Percentiles rank a stretch among this genome's conserved stretches.
Conservation (phyloP, 305 asterid genomes). For the Rubia occidens region DNA sequence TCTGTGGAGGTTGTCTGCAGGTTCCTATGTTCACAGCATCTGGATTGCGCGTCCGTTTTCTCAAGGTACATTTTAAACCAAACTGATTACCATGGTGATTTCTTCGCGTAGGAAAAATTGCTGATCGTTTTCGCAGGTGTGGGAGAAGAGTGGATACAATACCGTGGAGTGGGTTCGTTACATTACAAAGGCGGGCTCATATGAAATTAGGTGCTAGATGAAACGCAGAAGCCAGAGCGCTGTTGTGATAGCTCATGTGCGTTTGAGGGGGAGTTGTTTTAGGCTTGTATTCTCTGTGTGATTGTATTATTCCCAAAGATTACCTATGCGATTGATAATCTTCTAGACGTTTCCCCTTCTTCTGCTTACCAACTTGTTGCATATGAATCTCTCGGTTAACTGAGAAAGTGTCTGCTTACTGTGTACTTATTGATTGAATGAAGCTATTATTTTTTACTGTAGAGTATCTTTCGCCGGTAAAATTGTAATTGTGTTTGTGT, state of each 20-base stretch:
- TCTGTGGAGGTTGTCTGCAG: constrained; percentile 28
- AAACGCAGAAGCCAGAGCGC: neutral
- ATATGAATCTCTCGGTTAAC: constrained; percentile 3
- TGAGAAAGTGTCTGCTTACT: neutral
- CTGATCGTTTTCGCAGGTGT: constrained; percentile 51
- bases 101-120: neutral
- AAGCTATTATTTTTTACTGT: neutral
- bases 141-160: constrained; percentile 99
- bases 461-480: neutral
- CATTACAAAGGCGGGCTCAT: constrained; percentile 96
- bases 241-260: constrained; percentile 2
- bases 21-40: constrained; percentile 99
- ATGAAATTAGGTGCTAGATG: constrained; percentile 86
- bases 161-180: constrained; percentile 99
- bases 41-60: constrained; percentile 95
- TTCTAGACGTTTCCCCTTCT: neutral
- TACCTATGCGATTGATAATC: neutral
- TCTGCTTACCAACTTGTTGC: neutral
- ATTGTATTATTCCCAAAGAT: neutral
- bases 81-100: neutral
- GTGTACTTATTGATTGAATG: neutral
- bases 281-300: neutral
- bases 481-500: neutral
- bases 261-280: neutral
- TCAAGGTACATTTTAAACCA: constrained; percentile 47